phyloP scores from a whole-genome alignment of 139 green algal species.

The Chloropicon primus region DNA sequence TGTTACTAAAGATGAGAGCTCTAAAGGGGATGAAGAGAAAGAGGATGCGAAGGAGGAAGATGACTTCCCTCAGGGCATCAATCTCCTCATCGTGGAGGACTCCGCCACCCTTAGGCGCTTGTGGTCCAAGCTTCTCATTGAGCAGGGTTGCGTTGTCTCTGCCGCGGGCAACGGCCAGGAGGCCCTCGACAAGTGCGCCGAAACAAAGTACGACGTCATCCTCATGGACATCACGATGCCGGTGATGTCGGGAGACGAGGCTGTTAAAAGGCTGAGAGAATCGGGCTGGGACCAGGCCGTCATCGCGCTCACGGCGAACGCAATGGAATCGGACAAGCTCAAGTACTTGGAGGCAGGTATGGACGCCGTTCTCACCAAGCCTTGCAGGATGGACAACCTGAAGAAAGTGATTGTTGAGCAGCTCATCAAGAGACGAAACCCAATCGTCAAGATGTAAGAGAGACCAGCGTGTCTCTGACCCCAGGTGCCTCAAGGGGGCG shows the following conservation, averaged over 20 bases:
- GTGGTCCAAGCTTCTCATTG: background rate
- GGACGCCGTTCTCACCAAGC: constrained; percentile 20
- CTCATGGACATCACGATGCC: background rate
- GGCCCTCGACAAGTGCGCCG: background rate
- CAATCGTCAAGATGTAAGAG: background rate
- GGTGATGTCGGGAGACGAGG: background rate
- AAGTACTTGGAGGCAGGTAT: constrained; percentile 20
- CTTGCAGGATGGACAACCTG: background rate
- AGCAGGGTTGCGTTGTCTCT: background rate
- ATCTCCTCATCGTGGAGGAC: background rate
- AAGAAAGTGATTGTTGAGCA: background rate
- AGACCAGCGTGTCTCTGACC: background rate
- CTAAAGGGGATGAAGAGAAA: background rate
- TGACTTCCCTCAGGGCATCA: background rate
- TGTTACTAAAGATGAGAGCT: background rate
- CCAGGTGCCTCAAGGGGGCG: too few relatives aligned
- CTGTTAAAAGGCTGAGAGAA: background rate
- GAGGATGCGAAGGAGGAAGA: background rate
- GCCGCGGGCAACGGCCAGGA: background rate
- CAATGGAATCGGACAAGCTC: constrained; percentile 11
- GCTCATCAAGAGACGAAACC: background rate
- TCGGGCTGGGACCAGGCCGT: background rate
- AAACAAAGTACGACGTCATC: background rate
- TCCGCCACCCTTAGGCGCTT: background rate
- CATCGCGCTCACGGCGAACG: constrained; percentile 21